These are phyloP conservation scores for Liriodendron chinense DNA, from an alignment of 164 flowering plant genomes.

Conservation along the genomic window DNA sequence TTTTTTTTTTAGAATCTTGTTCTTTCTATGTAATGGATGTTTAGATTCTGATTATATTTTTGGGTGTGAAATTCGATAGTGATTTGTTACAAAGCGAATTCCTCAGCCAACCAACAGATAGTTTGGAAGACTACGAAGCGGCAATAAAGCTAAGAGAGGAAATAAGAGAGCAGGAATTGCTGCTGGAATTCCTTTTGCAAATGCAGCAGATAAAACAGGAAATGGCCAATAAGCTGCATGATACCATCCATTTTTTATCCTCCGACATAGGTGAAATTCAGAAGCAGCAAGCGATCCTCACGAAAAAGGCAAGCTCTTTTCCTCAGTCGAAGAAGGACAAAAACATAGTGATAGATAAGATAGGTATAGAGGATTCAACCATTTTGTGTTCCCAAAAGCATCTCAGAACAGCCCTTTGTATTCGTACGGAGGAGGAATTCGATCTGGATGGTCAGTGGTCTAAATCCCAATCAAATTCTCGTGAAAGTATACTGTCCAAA, in stretches of 20 bases:
- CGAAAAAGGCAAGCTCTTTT: slow-evolving; percentile 30
- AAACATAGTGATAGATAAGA: neutral
- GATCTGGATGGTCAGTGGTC: slow-evolving; percentile 24
- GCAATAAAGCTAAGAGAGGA: slow-evolving; percentile 68
- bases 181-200: slow-evolving; percentile 72
- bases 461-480: slow-evolving; percentile 26
- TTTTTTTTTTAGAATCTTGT: neutral
- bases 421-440: slow-evolving; percentile 28
- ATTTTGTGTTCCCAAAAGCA: slow-evolving; percentile 54
- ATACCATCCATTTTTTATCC: slow-evolving; percentile 52
- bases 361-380: slow-evolving; percentile 31
- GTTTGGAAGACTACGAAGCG: slow-evolving; percentile 70
- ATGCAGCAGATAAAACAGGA: slow-evolving; percentile 71
- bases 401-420: slow-evolving; percentile 33
- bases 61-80: slow-evolving; percentile 36
- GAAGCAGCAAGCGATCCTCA: slow-evolving; percentile 43
- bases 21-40: neutral
- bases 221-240: slow-evolving; percentile 57
- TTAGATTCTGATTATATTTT: neutral
- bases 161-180: slow-evolving; percentile 79
- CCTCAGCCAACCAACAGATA: slow-evolving; percentile 63
- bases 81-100: slow-evolving; percentile 83
- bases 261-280: slow-evolving; percentile 75
- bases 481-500: slow-evolving; percentile 41
- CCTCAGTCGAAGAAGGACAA: slow-evolving; percentile 29